Evolutionary conservation across 2,329 filamentous ascomycete species (phyloP).

Genomic region (Colletotrichum horii): DNA sequence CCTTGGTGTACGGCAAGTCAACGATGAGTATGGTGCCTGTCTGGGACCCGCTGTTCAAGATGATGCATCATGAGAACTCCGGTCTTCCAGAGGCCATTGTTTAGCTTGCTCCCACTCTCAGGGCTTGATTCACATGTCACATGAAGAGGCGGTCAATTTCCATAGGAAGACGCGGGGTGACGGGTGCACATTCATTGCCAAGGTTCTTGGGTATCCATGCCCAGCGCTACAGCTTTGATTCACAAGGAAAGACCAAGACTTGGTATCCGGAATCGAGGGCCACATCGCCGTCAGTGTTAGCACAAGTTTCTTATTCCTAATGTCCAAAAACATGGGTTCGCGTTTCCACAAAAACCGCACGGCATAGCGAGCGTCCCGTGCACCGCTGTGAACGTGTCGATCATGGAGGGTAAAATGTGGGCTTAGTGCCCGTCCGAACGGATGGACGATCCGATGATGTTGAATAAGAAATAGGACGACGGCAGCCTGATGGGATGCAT

Average conservation of each 20-base stretch:
- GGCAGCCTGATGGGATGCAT: background rate
- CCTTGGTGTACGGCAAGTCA: conserved; percentile 36
- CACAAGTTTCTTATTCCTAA: background rate
- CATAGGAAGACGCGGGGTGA: background rate
- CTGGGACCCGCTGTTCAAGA: conserved; percentile 53
- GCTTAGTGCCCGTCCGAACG: background rate
- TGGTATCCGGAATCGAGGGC: background rate
- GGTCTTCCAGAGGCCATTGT: conserved; percentile 41
- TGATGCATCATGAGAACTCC: conserved; percentile 47
- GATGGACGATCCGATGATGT: background rate
- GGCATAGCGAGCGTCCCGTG: background rate
- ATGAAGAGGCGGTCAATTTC: background rate
- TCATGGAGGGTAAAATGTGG: background rate
- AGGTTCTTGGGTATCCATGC: background rate
- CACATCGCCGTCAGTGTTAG: background rate
- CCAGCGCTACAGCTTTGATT: rapidly evolving
- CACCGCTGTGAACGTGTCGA: background rate
- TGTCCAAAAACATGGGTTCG: background rate
- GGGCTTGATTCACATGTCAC: background rate
- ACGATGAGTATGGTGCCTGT: conserved; percentile 49
- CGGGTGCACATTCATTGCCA: background rate
- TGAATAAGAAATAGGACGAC: background rate
- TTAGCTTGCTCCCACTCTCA: conserved; percentile 7
- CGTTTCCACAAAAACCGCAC: background rate
- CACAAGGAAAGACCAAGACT: background rate